Base-by-base conservation (phyloP, 1,284 basidiomycete species). In the Cryptococcus sp. region DNA sequence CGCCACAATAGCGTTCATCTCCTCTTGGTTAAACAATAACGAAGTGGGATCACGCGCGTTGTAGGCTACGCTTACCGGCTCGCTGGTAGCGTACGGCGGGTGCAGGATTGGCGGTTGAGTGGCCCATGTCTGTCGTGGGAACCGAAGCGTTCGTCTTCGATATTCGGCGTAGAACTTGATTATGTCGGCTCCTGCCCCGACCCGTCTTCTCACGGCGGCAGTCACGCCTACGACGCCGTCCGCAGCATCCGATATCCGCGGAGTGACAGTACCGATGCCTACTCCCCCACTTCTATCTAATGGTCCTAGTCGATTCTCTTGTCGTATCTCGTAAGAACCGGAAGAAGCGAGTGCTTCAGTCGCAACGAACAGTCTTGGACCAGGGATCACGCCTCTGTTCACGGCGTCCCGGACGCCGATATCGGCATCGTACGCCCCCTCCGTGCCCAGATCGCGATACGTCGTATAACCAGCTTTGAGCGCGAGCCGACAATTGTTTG, bases 171-270 rank as follows among this genome's bases (percentile, higher is more conserved):
- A 65, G 27, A 74, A 62, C 52, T 76, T 72, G 49, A 76, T 71
- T 83, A 84, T 85, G 74, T 88, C 86, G 5, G 85, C 85, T 5
- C 86, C 86, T n/a, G 85, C 83, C 22, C 86, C 86, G 57, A 88
- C 82, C 66, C 87, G 86, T 59, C 81, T 81, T 46, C 86, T 79
- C 3, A 87, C 85, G 13, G 82, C 85, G 56, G 80, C 81, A 46
- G 82, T 70, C 67, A 86, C 86, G 40, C 80, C 84, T 39, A 83
- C 82, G 13, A 81, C 74, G 2, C 87, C 86, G 62, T 88, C 85
- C 35, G 47, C 53, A 53, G 54, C 15, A 50, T 62, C 62, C n/a
- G 41, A 42, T 8, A 56, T 38, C 25, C 60, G 47, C 6, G 57
- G 56, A 4, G 54, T 40, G 15, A 25, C 50, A 11, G 59, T 55